A percentile compares a stretch with the other conserved stretches of the same genome.
Conservation (phyloP, 768 basidiomycete species). For the Clitopilus hobsonii region DNA sequence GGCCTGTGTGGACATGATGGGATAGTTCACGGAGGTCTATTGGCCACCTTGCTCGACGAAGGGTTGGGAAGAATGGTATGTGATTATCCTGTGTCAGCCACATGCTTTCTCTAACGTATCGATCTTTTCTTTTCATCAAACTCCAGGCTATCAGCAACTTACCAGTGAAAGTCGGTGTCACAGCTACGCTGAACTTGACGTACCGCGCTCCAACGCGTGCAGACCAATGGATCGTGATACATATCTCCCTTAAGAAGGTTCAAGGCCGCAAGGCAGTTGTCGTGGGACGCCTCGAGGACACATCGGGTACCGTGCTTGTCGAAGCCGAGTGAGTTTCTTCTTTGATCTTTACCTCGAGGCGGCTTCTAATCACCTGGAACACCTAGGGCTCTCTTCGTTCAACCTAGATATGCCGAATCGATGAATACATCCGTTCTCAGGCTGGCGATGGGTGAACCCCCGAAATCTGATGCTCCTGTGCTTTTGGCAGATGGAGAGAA, state of each 20-base stretch:
- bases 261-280: conserved; percentile 80
- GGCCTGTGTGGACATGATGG: conserved; percentile 92
- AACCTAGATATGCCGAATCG: conserved; percentile 83
- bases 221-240: conserved; percentile 55
- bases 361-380: neutral
- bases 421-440: conserved; percentile 56
- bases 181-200: conserved; percentile 75
- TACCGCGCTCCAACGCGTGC: conserved; percentile 88
- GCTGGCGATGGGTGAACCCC: conserved; percentile 63
- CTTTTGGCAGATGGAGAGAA: conserved; percentile 36
- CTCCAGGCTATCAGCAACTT: conserved; percentile 78
- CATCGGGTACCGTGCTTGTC: conserved; percentile 77
- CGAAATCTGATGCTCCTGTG: conserved; percentile 28
- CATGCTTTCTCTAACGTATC: neutral
- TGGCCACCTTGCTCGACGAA: conserved; percentile 91
- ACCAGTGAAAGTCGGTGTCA: conserved; percentile 89
- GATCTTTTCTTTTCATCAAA: no score
- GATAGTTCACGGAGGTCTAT: conserved; percentile 88
- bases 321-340: conserved; percentile 66
- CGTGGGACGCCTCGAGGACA: conserved; percentile 66
- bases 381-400: conserved; percentile 74
- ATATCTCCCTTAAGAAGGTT: conserved; percentile 30
- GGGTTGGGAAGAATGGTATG: conserved; percentile 70
- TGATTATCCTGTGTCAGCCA: no score
- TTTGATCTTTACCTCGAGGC: neutral